Conservation (phyloP, 2,329 filamentous ascomycete genomes). For the Colletotrichum spaethianum region DNA sequence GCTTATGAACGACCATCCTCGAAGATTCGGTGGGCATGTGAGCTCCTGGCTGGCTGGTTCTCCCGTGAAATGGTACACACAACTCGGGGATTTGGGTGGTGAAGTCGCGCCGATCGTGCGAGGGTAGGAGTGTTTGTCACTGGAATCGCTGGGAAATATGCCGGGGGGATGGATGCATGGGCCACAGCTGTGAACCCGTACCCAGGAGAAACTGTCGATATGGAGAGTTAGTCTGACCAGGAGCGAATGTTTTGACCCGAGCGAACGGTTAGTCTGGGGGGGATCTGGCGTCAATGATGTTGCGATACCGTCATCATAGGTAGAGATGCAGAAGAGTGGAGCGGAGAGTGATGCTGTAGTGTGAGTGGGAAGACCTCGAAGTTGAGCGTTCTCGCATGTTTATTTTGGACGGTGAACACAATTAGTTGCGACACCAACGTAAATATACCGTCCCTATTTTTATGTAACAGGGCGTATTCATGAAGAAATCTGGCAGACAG, state of each 20-base stretch:
- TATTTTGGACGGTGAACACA: too few relatives aligned
- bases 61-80: background rate
- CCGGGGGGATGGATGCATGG: background rate
- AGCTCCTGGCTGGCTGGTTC: background rate
- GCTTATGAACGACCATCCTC: background rate
- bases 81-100: background rate
- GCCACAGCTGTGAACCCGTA: background rate
- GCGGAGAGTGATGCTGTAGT: background rate
- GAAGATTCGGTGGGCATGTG: background rate
- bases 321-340: background rate
- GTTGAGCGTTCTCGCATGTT: background rate
- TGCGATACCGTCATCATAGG: background rate
- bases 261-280: too few relatives aligned
- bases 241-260: background rate
- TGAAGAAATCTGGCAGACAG: too few relatives aligned
- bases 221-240: too few relatives aligned
- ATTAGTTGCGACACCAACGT: too few relatives aligned
- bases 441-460: too few relatives aligned
- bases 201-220: background rate
- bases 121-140: background rate
- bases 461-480: too few relatives aligned
- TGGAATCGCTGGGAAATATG: background rate
- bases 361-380: background rate
- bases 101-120: background rate
- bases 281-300: background rate